Evolutionary conservation across 371 early-diverging fungal genomes (phyloP), one percentile per base, ranked within the genome.

Genomic region (Mortierella sp.): DNA sequence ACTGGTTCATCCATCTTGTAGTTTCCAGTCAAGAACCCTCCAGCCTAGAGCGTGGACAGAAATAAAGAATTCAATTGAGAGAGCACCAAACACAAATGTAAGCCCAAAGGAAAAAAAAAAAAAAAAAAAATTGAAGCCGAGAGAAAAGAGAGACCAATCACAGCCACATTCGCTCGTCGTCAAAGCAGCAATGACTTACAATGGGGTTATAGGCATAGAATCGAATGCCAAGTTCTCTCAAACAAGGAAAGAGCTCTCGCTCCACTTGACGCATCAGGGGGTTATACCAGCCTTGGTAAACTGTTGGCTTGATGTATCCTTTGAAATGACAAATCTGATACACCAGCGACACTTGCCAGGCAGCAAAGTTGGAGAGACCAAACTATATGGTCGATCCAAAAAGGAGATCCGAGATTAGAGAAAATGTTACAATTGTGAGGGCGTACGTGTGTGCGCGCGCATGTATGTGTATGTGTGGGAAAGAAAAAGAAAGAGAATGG

Each of bases 271-370:
- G 83, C 47, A 86, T 87, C 23, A 91, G 53, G 5, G 86, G 84
- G 63, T 89, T 89, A 81, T 90, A 89, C 85, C 82, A 80, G 29
- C 87, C 86, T 66, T 85, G 84, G 52, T 87, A 87, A 4, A 87
- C 85, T 0, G 83, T 83, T 16, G 87, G 87, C 43, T 68, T 47
- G 0, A 87, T 72, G 59, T 74, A 85, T 7, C 76, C 75, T 4
- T 83, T 82, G 18, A 66, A 60, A 26, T 77, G 71, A 60, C 82
- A 82, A 55, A 84, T 74, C 29, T 83, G 71, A 18, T 79, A 77
- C 45, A 86, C 71, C 16, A 81, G 80, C 12, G 77, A 76, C 23
- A 85, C 84, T 72, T 87, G 83, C 82, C 82, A 84, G 4, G 85
- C 66, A 19, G 82, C 66, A 74, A 81, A 87, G 66, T 87, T 87